A percentile compares a stretch with the other conserved stretches of the same genome.
These are phyloP conservation scores for Metschnikowia sp. DNA, from an alignment of 805 yeast genomes.

Conservation along the genomic window DNA sequence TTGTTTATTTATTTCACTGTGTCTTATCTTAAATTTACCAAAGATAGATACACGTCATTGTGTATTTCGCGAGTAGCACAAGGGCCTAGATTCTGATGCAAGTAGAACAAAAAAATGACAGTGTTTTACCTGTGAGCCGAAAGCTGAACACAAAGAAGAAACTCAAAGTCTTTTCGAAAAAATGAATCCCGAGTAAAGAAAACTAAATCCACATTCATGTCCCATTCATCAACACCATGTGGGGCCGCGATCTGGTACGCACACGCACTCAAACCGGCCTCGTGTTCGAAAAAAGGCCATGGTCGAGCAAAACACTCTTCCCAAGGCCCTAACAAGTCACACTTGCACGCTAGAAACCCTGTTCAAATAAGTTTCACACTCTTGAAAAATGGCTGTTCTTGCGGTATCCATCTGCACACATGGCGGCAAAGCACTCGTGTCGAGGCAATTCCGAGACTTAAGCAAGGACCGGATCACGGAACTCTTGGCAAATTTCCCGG, in stretches of 20 bases:
- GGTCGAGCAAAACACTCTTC: neutral
- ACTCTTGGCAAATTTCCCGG: conserved; percentile 79
- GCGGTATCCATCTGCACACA: conserved; percentile 95
- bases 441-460: conserved; percentile 88
- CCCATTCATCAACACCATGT: no score
- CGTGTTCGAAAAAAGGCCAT: conserved; percentile 4
- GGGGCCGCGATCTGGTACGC: neutral
- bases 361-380: neutral
- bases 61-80: no score
- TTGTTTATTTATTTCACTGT: no score
- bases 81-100: no score
- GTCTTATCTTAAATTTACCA: no score
- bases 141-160: no score
- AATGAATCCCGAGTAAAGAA: no score
- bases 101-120: no score
- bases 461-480: conserved; percentile 83
- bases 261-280: conserved; percentile 12
- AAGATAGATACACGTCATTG: no score
- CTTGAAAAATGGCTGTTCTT: conserved; percentile 59
- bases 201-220: no score
- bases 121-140: no score
- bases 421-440: conserved; percentile 86
- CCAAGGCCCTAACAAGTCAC: neutral
- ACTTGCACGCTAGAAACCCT: neutral
- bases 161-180: no score